Evolutionary conservation across 2,329 filamentous ascomycete genomes (phyloP).

Genomic region (Cladosporium phlei): DNA sequence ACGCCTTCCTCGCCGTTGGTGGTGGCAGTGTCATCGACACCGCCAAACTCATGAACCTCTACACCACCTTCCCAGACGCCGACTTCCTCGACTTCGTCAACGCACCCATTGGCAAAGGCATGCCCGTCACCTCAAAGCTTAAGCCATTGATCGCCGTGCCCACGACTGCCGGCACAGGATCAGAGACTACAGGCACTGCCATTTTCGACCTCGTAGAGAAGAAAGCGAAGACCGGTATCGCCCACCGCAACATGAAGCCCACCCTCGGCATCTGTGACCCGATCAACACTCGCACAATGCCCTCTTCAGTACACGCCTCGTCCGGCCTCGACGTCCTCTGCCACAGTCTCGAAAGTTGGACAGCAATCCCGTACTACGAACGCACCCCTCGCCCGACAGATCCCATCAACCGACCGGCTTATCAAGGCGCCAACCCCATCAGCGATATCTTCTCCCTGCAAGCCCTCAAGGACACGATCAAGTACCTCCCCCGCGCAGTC

Average conservation of each 20-base stretch:
- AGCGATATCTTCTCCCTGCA: constrained; percentile 93
- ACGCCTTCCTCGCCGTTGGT: constrained; percentile 87
- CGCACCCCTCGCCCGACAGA: constrained; percentile 79
- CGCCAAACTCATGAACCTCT: constrained; percentile 97
- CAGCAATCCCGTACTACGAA: constrained; percentile 89
- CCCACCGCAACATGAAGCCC: constrained; percentile 91
- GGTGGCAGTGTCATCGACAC: constrained; percentile 96
- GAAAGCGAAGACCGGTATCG: constrained; percentile 90
- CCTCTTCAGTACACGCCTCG: constrained; percentile 82
- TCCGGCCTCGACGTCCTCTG: constrained; percentile 94
- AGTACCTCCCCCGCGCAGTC: constrained; percentile 86
- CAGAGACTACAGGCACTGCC: constrained; percentile 93
- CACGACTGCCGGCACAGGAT: constrained; percentile 81
- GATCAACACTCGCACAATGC: constrained; percentile 94
- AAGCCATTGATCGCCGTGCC: constrained; percentile 77
- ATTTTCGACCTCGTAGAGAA: constrained; percentile 93
- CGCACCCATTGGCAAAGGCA: constrained; percentile 80
- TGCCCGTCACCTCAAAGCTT: constrained; percentile 65
- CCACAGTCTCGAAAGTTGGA: constrained; percentile 94
- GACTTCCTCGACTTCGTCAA: constrained; percentile 98
- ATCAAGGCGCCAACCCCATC: constrained; percentile 96
- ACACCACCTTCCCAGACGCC: constrained; percentile 82
- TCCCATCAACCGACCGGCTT: constrained; percentile 84
- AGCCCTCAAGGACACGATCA: constrained; percentile 75
- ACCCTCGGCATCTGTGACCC: constrained; percentile 83